These are phyloP conservation scores for Lophiotrema nucula DNA, from an alignment of 495 filamentous ascomycete species.

Conservation along the genomic window DNA sequence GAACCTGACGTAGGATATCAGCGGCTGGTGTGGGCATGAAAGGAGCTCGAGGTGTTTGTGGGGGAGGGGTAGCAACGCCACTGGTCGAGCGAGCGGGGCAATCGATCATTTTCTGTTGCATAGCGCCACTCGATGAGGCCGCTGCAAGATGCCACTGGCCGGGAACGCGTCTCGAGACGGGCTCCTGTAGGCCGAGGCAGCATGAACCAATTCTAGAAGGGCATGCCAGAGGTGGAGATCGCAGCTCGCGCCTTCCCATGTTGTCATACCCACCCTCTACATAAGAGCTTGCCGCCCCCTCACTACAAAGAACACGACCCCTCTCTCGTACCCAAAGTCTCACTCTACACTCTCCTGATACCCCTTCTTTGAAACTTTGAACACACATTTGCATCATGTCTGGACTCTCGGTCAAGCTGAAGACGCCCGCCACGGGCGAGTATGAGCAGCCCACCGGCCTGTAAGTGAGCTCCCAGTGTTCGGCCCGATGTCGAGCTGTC, in stretches of 20 bases:
- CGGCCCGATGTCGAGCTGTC: background rate
- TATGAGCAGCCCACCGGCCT: slow-evolving; percentile 85
- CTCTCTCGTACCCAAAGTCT: slow-evolving; percentile 1
- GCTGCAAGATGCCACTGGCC: background rate
- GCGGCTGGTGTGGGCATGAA: slow-evolving; percentile 7
- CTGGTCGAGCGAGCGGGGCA: background rate
- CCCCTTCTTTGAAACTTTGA: too few species aligned
- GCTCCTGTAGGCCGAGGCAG: slow-evolving; percentile 24
- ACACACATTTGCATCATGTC: slow-evolving; percentile 18
- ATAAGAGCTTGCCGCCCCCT: slow-evolving; percentile 20
- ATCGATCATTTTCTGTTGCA: background rate
- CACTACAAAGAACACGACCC: background rate
- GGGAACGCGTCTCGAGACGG: slow-evolving; percentile 8
- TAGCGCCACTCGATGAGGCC: slow-evolving; percentile 4
- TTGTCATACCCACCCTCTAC: slow-evolving; percentile 8
- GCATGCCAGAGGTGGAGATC: background rate
- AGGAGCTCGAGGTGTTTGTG: background rate
- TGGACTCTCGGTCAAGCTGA: slow-evolving; percentile 52
- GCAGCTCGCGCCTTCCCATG: background rate
- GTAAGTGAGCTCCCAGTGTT: slow-evolving; percentile 55
- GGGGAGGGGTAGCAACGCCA: slow-evolving; percentile 12
- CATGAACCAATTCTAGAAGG: background rate
- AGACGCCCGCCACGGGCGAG: slow-evolving; percentile 68
- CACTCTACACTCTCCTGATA: slow-evolving; percentile 10
- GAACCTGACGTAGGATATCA: slow-evolving; percentile 4